These are phyloP conservation scores for Durio zibethinus DNA, from an alignment of 345 rosid genomes.

Conservation along the genomic window DNA sequence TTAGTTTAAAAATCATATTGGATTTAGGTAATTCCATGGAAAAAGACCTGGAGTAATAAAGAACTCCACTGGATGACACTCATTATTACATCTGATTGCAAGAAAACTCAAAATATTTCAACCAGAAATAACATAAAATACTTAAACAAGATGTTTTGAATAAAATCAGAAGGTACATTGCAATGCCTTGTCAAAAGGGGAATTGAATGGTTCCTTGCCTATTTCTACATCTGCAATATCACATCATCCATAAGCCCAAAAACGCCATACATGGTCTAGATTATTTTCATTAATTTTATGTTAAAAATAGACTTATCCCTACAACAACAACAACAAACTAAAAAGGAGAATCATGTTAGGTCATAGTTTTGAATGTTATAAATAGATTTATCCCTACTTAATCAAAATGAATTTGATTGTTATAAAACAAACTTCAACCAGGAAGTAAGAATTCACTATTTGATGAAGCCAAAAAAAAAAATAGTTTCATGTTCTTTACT, in stretches of 20 bases:
- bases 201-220: neutral
- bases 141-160: neutral
- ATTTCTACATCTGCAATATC: slow-evolving; percentile 8
- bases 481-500: neutral
- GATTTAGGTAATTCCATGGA: neutral
- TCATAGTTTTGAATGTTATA: no score
- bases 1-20: neutral
- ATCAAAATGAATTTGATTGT: neutral
- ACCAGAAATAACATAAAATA: slow-evolving; percentile 4
- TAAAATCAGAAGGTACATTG: slow-evolving; percentile 1
- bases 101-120: neutral
- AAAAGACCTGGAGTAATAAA: neutral
- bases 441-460: neutral
- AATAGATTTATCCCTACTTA: neutral
- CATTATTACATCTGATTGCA: neutral
- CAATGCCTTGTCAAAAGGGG: neutral
- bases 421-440: neutral
- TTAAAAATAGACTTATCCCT: no score
- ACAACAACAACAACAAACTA: no score
- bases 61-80: neutral
- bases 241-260: neutral
- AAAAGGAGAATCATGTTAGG: no score
- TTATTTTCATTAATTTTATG: neutral
- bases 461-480: neutral
- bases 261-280: neutral